Base-by-base conservation (phyloP, 257 asterid species). In the Nicotiana tabacum region DNA sequence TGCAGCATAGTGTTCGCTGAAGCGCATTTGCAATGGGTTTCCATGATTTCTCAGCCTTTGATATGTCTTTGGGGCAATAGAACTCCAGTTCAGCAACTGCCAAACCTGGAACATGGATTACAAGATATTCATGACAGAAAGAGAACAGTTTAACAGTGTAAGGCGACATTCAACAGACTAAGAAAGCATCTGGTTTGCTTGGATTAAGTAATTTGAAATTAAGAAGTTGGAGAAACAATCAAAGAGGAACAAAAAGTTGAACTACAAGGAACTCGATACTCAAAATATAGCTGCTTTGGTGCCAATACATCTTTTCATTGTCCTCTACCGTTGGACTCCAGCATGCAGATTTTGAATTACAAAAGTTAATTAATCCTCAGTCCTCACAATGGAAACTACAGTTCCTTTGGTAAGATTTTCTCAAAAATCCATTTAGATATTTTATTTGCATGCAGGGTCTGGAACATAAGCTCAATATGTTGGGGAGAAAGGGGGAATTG, bases 21-120 rank as follows among this genome's bases (percentile, higher is more conserved):
- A 96, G 95, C 16, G 95, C 92, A 68, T 91, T 88, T 2, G 99
- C 97, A 30, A 94, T 94, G 80, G 81, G 84, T 87, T 96, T 94
- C 99, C 98, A 94, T 2, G 92, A 90, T 66, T 91, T 92, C 86
- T 94, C 98, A 3, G 98, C 98, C 88, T 89, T 93, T 0, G 90
- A 85, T 27, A 90, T 92, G 53, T 92, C 83, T 69, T 93, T 89
- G 3, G 92, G 92, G 85, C 77, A 90, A 85, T 82, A 90, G 64
- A 96, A 96, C 86, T 91, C 97, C 85, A 96, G 65, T 70, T 86
- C 97, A 66, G 94, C 98, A 81, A 94, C 91, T 62, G 97, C 92
- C 84, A 90, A 68, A 66, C 98, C 98, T 94, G 88, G 55, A 69
- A 77, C 66, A 77, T 27, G 55, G 30, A 21, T 33, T 56, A 27